Evolutionary conservation across 495 filamentous ascomycete species (phyloP), one percentile per base, ranked within the genome.

Genomic region (Bacidia gigantensis): DNA sequence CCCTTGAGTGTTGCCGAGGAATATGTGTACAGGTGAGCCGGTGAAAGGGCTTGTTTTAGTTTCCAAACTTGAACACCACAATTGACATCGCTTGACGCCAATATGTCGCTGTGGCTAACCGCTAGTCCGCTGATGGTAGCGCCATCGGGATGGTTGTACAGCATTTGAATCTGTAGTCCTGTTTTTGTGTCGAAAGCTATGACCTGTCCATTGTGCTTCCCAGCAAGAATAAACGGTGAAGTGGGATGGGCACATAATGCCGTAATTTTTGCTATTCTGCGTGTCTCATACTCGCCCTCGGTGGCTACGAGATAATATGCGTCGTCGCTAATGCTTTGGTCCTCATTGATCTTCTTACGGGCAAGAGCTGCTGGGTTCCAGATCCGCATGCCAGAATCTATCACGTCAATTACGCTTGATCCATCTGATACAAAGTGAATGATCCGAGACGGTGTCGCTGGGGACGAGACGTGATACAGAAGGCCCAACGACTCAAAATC

Each of bases 401-500:
- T 50, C 29, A 65, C 60, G 43, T 69, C 65, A 1, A 47, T 25
- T 47, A 69, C 56, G 14, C 38, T 59, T 3, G 62, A 54, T 38
- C 60, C 49, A 26, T 64, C 60, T 38, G 22, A 56, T 26, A 52
- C 61, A 48, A 69, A 69, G 3, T 59, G 58, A 21, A 69, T 18
- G 11, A 55, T 44, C 32, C 55, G 59, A 48, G 67, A 58, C 26
- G 26, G 32, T 20, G 40, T 46, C 11, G 61, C 49, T 10, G 49
- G 51, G 7, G 60, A 55, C 3, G 56, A 62, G 41, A 66, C 51
- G 22, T 56, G 56, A 50, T 64, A 66, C 29, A 66, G 58, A 29
- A 67, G 46, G 21, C 26, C 46, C 32, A 69, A 52, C 3, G 65
- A 63, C 11, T 66, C 65, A 48, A 69, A 69, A 40, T 69, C 64